A percentile compares a stretch with the other conserved stretches of the same genome.
phyloP scores from a whole-genome alignment of 2,329 filamentous ascomycete species.

The Fusarium pseudograminearum region DNA sequence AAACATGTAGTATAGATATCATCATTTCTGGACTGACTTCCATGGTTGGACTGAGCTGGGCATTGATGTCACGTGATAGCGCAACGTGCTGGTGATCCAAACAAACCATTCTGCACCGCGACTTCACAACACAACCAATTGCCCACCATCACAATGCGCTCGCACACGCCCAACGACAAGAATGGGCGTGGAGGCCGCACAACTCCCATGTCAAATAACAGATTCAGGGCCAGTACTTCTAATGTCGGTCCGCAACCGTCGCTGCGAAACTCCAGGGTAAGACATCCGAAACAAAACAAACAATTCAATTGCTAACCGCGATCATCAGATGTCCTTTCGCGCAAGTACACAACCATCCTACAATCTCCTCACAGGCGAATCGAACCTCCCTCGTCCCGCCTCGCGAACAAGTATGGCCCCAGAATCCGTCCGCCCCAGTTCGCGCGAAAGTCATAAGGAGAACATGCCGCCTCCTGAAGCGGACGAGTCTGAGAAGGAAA shows the following conservation, averaged over 20 bases:
- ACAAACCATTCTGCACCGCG: conserved; percentile 24
- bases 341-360: conserved; percentile 66
- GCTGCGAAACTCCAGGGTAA: conserved; percentile 55
- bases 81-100: conserved; percentile 43
- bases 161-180: conserved; percentile 51
- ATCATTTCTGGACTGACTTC: neutral
- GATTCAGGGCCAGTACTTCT: conserved; percentile 54
- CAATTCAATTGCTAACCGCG: conserved; percentile 23
- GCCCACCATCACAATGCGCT: conserved; percentile 49
- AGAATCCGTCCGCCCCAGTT: conserved; percentile 60
- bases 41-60: neutral
- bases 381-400: conserved; percentile 53
- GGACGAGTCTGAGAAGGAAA: conserved; percentile 70
- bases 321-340: conserved; percentile 53
- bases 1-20: too few relatives aligned
- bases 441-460: conserved; percentile 69
- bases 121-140: conserved; percentile 12
- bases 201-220: conserved; percentile 46
- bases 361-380: conserved; percentile 69
- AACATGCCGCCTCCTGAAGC: conserved; percentile 69
- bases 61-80: conserved; percentile 36
- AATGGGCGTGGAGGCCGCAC: conserved; percentile 49
- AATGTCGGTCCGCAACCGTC: conserved; percentile 54
- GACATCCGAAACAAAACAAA: conserved; percentile 45
- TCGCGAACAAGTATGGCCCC: conserved; percentile 58